A percentile compares a stretch with the other conserved stretches of the same genome.
These are phyloP conservation scores for Pseudonitzschia pungens DNA, from an alignment of 108 stramenopile species.

Conservation along the genomic window DNA sequence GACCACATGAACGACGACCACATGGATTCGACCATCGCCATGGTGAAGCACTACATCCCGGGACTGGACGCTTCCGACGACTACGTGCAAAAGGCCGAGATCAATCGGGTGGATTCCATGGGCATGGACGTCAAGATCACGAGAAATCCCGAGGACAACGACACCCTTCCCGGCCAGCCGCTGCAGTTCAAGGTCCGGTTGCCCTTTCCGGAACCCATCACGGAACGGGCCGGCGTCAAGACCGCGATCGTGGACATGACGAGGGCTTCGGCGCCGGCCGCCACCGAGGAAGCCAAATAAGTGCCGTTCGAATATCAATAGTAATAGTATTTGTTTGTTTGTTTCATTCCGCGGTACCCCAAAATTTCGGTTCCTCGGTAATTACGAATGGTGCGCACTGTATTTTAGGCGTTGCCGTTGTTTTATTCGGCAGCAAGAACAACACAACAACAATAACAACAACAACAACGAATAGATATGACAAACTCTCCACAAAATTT, in stretches of 20 bases:
- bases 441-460: no score
- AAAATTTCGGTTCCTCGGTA: no score
- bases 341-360: no score
- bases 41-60: constrained; percentile 82
- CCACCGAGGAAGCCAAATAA: constrained; percentile 11
- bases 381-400: no score
- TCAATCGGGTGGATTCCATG: constrained; percentile 86
- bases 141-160: constrained; percentile 62
- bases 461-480: no score
- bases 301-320: no score
- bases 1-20: constrained; percentile 98
- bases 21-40: constrained; percentile 76
- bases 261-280: constrained; percentile 39
- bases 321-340: no score
- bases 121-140: constrained; percentile 92
- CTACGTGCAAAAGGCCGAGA: constrained; percentile 72
- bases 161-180: constrained; percentile 50
- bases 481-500: no score
- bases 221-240: constrained; percentile 77
- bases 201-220: constrained; percentile 67
- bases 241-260: constrained; percentile 87
- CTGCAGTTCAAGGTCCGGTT: constrained; percentile 82
- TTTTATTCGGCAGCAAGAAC: no score
- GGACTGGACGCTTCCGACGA: constrained; percentile 46
- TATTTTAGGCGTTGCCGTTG: no score